These are phyloP conservation scores for Mycena kentingensis DNA, from an alignment of 768 basidiomycete genomes.

Conservation along the genomic window DNA sequence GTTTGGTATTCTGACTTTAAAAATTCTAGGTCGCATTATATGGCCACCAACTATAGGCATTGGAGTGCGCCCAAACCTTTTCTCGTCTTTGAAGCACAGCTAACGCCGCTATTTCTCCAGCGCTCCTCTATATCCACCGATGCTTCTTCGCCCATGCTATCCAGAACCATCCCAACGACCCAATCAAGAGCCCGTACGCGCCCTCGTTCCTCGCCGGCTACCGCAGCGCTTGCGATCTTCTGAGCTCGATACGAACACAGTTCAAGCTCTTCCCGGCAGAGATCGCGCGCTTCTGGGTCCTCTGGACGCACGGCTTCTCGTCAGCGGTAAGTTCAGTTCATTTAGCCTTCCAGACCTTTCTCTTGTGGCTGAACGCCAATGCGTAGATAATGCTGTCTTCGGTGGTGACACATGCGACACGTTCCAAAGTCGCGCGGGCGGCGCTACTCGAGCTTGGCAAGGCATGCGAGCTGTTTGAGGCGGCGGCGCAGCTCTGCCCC, in stretches of 20 bases:
- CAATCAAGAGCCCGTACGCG: constrained; percentile 67
- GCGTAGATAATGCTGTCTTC: constrained; percentile 73
- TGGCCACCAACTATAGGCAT: constrained; percentile 74
- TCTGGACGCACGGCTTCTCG: constrained; percentile 75
- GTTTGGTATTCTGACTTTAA: too few relatives aligned
- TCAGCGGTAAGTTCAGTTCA: constrained; percentile 48
- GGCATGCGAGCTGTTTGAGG: constrained; percentile 66
- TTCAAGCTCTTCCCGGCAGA: constrained; percentile 55
- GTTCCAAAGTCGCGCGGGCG: constrained; percentile 69
- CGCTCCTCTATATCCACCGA: constrained; percentile 73
- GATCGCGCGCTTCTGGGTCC: constrained; percentile 67
- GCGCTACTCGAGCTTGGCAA: constrained; percentile 66
- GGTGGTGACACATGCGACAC: constrained; percentile 69
- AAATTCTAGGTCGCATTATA: too few relatives aligned
- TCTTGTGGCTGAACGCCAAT: background rate
- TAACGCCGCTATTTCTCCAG: constrained; percentile 38
- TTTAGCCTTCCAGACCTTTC: too few relatives aligned
- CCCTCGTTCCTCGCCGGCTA: constrained; percentile 71
- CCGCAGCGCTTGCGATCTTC: constrained; percentile 62
- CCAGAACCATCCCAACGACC: constrained; percentile 61
- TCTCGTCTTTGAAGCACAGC: constrained; percentile 2
- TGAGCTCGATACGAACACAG: constrained; percentile 49
- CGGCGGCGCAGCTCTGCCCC: constrained; percentile 43
- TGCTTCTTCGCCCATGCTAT: constrained; percentile 78
- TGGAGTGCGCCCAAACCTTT: constrained; percentile 59